A percentile compares a stretch with the other conserved stretches of the same genome.
phyloP scores from a whole-genome alignment of 2,329 filamentous ascomycete genomes.

The Penicillium sp. region DNA sequence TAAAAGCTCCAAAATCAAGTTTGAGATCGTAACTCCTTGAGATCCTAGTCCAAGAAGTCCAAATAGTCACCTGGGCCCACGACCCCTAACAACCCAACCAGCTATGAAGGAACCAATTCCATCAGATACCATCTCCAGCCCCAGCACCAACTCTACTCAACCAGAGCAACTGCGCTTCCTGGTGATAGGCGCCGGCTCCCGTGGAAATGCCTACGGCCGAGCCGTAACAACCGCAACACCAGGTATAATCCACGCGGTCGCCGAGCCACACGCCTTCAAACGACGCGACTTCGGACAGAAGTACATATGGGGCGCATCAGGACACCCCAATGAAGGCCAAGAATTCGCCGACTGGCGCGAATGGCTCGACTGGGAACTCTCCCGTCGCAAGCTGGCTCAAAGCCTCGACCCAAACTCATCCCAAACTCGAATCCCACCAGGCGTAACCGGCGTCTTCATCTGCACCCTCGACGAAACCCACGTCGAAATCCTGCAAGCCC shows the following conservation, averaged over 20 bases:
- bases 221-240: slow-evolving; percentile 63
- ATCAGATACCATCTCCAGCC: slow-evolving; percentile 1
- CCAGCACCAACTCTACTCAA: neutral
- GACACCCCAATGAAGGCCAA: slow-evolving; percentile 56
- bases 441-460: slow-evolving; percentile 64
- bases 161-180: slow-evolving; percentile 58
- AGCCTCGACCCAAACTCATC: slow-evolving; percentile 27
- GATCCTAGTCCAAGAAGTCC: too few species aligned
- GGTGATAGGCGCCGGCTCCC: slow-evolving; percentile 77
- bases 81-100: neutral
- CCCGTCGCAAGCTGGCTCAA: slow-evolving; percentile 51
- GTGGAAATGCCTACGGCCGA: slow-evolving; percentile 69
- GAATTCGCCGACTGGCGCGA: slow-evolving; percentile 70
- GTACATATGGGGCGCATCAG: slow-evolving; percentile 64
- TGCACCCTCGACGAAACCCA: slow-evolving; percentile 87
- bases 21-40: too few species aligned
- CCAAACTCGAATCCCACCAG: slow-evolving; percentile 38
- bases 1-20: too few species aligned
- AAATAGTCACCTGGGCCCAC: too few species aligned
- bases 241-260: slow-evolving; percentile 70
- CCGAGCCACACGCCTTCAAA: slow-evolving; percentile 76
- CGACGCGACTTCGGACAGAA: slow-evolving; percentile 64
- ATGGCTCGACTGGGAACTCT: slow-evolving; percentile 68
- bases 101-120: slow-evolving; percentile 24
- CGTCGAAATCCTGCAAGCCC: slow-evolving; percentile 69